Conservation (phyloP, 495 filamentous ascomycete genomes). For the Penicillium paxilli region DNA sequence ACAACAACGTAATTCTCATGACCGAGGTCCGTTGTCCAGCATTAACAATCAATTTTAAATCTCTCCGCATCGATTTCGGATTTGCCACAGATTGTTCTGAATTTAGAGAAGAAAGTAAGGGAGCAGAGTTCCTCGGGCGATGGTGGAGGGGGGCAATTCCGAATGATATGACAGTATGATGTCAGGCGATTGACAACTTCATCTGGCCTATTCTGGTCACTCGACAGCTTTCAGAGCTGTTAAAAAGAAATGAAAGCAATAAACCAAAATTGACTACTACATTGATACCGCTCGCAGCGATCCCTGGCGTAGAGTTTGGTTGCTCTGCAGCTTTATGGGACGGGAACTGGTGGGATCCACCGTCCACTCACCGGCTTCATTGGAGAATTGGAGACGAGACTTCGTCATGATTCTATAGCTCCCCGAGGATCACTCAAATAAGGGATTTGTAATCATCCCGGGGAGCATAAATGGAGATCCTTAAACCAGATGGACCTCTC, state of each 20-base stretch:
- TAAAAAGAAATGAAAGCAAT: no score
- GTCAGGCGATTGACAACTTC: not conserved
- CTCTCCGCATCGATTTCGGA: not conserved
- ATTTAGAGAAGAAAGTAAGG: no score
- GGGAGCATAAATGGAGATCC: not conserved
- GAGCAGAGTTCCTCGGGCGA: no score
- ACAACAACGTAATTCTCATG: not conserved
- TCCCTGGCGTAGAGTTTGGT: not conserved
- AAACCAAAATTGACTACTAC: no score
- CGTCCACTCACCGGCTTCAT: no score
- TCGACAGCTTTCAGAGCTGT: no score
- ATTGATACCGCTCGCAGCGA: not conserved
- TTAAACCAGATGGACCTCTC: not conserved
- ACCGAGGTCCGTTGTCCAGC: not conserved
- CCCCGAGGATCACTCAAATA: not conserved
- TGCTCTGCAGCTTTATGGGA: not conserved
- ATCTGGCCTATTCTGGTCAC: not conserved
- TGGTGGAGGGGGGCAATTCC: no score
- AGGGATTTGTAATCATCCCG: not conserved
- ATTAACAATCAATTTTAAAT: not conserved
- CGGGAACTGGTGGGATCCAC: not conserved
- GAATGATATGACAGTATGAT: not conserved
- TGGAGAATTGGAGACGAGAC: no score
- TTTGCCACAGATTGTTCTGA: not conserved
- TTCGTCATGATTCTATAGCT: not conserved